Percentiles rank a stretch among this genome's conserved stretches.
Conservation (phyloP, 805 yeast genomes). For the Kuraishia cidri region DNA sequence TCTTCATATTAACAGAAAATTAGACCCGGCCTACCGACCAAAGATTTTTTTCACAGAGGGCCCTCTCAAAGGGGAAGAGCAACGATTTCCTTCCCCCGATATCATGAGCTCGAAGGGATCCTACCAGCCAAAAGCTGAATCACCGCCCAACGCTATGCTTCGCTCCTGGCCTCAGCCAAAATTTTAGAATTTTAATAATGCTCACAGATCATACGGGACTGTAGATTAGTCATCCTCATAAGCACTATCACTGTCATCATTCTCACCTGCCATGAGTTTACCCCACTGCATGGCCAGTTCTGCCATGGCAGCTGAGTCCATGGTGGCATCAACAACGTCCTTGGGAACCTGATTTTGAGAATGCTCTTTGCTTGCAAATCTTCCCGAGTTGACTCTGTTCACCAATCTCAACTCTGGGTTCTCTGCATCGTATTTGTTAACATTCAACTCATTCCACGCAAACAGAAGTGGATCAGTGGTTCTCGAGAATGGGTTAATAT, state of each 20-base stretch:
- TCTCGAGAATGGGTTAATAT: slow-evolving; percentile 78
- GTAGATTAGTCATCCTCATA: too few relatives aligned
- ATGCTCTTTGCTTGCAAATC: slow-evolving; percentile 76
- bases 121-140: too few relatives aligned
- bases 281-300: slow-evolving; percentile 59
- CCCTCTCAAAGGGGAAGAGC: slow-evolving; percentile 28
- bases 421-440: slow-evolving; percentile 17
- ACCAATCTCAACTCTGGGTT: slow-evolving; percentile 58
- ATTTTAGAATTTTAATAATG: too few relatives aligned
- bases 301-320: slow-evolving; percentile 59
- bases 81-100: slow-evolving; percentile 30
- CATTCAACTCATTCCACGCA: slow-evolving; percentile 74
- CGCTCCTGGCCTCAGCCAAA: too few relatives aligned
- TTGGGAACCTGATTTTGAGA: slow-evolving; percentile 88
- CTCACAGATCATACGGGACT: too few relatives aligned
- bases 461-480: slow-evolving; percentile 72
- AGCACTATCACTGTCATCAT: too few relatives aligned
- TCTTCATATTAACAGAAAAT: background rate
- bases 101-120: too few relatives aligned
- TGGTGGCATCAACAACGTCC: slow-evolving; percentile 80
- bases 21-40: slow-evolving; percentile 35
- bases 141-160: too few relatives aligned
- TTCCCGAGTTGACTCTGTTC: slow-evolving; percentile 56
- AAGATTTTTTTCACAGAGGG: slow-evolving; percentile 36
- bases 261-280: too few relatives aligned